Percentiles rank a stretch among this genome's conserved stretches.
Conservation (phyloP, 1,139 yeast species). For the Eremothecium coryli region DNA sequence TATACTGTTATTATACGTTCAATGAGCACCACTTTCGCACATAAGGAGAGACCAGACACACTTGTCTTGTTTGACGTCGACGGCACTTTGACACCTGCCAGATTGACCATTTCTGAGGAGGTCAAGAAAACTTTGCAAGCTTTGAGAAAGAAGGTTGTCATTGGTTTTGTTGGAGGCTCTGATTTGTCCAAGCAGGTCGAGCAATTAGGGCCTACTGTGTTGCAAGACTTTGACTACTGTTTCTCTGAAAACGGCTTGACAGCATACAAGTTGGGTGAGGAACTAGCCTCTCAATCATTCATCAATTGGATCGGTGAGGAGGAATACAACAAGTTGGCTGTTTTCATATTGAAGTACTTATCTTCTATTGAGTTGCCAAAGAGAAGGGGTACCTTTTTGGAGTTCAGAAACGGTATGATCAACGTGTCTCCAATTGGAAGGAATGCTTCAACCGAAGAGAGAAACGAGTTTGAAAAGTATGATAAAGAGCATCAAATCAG, state of each 20-base stretch:
- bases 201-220: constrained; percentile 76
- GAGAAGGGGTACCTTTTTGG: constrained; percentile 95
- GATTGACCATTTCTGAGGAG: constrained; percentile 73
- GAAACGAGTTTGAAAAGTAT: constrained; percentile 80
- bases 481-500: constrained; percentile 77
- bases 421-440: constrained; percentile 97
- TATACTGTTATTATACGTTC: no score
- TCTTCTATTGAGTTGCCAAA: constrained; percentile 82
- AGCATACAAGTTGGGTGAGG: constrained; percentile 84
- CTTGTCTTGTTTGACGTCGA: constrained; percentile 92
- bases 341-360: constrained; percentile 76
- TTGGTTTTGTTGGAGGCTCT: constrained; percentile 98
- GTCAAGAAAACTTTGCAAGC: constrained; percentile 61
- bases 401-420: constrained; percentile 99
- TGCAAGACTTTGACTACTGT: constrained; percentile 84
- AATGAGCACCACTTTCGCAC: constrained; percentile 29
- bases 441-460: constrained; percentile 89
- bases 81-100: constrained; percentile 97
- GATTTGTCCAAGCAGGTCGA: constrained; percentile 91
- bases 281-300: constrained; percentile 86
- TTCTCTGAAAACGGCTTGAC: constrained; percentile 97
- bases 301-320: constrained; percentile 94
- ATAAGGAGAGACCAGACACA: constrained; percentile 35
- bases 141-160: constrained; percentile 81
- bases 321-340: constrained; percentile 79